Evolutionary conservation across 2,329 filamentous ascomycete species (phyloP).

Genomic region (Elsinoe perseae): DNA sequence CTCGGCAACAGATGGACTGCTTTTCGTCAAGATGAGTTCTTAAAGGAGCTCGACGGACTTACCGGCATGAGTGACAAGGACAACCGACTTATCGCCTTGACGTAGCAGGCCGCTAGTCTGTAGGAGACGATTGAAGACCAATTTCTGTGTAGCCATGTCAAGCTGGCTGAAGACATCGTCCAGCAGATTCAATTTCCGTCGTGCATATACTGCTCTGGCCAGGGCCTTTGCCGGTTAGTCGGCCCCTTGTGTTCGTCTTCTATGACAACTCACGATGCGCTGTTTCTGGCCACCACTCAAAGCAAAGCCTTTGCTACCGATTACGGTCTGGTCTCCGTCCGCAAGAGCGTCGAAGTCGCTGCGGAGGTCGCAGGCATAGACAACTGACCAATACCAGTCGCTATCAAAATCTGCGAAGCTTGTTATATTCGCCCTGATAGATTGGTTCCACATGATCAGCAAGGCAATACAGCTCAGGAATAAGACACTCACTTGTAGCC

Average conservation of each 20-base stretch:
- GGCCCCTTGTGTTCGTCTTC: constrained; percentile 30
- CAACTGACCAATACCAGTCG: constrained; percentile 32
- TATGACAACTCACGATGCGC: constrained; percentile 35
- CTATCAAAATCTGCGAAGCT: constrained; percentile 31
- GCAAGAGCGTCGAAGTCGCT: constrained; percentile 36
- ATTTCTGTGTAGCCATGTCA: constrained; percentile 42
- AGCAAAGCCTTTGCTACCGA: constrained; percentile 45
- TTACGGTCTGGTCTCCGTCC: constrained; percentile 38
- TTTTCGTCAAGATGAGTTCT: background rate
- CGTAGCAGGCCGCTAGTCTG: constrained; percentile 40
- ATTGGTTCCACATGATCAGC: constrained; percentile 25
- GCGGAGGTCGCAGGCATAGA: constrained; percentile 31
- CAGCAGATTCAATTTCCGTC: constrained; percentile 42
- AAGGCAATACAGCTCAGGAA: background rate
- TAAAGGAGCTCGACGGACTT: background rate
- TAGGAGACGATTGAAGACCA: constrained; percentile 41
- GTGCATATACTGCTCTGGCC: constrained; percentile 47
- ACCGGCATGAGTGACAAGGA: constrained; percentile 35
- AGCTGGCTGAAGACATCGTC: constrained; percentile 47
- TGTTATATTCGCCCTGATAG: constrained; percentile 33
- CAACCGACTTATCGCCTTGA: constrained; percentile 34
- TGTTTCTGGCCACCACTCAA: constrained; percentile 49
- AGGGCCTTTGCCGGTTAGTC: constrained; percentile 34
- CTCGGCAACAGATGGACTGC: background rate
- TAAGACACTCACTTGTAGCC: constrained; percentile 23